Conservation (phyloP, 371 early-diverging fungal species). For the Mucor piriformis region DNA sequence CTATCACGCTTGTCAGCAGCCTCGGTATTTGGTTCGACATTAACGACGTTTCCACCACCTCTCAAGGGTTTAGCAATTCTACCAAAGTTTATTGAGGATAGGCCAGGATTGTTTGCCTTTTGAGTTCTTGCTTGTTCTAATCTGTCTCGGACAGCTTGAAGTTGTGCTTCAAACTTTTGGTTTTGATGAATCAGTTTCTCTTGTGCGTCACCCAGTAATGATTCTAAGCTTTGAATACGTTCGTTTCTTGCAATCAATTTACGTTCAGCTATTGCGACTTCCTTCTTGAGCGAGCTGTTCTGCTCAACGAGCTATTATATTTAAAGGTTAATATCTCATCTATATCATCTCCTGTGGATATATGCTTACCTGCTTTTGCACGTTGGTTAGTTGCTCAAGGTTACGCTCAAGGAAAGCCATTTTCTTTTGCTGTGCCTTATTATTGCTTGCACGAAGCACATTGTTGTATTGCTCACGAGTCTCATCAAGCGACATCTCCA, state of each 20-base stretch:
- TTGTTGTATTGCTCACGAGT: slow-evolving; percentile 87
- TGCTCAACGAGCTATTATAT: slow-evolving; percentile 81
- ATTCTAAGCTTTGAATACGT: slow-evolving; percentile 87
- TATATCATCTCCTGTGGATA: neutral
- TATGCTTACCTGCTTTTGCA: slow-evolving; percentile 77
- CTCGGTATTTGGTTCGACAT: slow-evolving; percentile 5
- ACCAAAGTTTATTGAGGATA: slow-evolving; percentile 77
- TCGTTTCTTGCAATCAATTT: slow-evolving; percentile 89
- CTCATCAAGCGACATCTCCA: slow-evolving; percentile 93
- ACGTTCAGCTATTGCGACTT: slow-evolving; percentile 84
- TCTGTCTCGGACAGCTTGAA: slow-evolving; percentile 78
- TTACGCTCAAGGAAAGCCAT: slow-evolving; percentile 94
- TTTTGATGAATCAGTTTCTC: slow-evolving; percentile 77
- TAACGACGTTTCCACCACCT: slow-evolving; percentile 68
- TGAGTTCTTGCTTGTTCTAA: slow-evolving; percentile 75
- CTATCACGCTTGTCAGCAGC: slow-evolving; percentile 34
- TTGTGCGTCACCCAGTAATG: slow-evolving; percentile 74
- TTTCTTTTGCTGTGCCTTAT: slow-evolving; percentile 86
- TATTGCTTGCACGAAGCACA: slow-evolving; percentile 78
- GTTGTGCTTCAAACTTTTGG: slow-evolving; percentile 86
- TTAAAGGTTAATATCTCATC: neutral
- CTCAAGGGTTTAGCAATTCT: slow-evolving; percentile 94
- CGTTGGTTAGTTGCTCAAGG: slow-evolving; percentile 89
- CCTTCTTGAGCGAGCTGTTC: slow-evolving; percentile 88
- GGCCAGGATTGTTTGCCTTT: slow-evolving; percentile 54